These are phyloP conservation scores for Pythium guiyangense DNA, from an alignment of 352 stramenopile genomes.

Conservation along the genomic window DNA sequence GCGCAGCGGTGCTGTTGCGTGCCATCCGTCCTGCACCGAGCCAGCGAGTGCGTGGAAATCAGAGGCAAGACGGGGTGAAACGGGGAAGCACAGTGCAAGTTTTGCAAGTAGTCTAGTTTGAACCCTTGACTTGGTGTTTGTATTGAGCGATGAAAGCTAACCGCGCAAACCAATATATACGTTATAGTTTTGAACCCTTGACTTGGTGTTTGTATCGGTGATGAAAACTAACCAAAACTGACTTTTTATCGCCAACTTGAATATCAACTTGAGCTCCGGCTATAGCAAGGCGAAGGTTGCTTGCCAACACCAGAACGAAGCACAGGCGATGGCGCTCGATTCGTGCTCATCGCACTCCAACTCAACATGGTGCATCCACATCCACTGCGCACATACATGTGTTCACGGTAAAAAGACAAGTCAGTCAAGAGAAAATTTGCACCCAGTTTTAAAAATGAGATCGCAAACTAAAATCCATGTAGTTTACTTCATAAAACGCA, in stretches of 20 bases:
- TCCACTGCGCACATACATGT: no score
- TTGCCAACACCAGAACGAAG: no score
- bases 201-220: not conserved
- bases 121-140: not conserved
- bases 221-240: not conserved
- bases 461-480: no score
- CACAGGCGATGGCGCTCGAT: no score
- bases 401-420: no score
- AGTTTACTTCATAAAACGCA: no score
- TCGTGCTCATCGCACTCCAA: no score
- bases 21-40: not conserved
- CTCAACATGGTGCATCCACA: no score
- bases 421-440: no score
- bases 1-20: not conserved
- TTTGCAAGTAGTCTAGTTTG: not conserved
- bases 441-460: no score
- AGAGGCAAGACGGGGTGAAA: not conserved
- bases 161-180: not conserved
- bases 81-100: not conserved
- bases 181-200: not conserved
- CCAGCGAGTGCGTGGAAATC: not conserved
- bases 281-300: no score
- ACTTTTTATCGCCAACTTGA: constrained; percentile 10
- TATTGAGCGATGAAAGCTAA: not conserved
- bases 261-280: not conserved